phyloP scores from a whole-genome alignment of 2,329 filamentous ascomycete species.

The Colletotrichum tamarilloi region DNA sequence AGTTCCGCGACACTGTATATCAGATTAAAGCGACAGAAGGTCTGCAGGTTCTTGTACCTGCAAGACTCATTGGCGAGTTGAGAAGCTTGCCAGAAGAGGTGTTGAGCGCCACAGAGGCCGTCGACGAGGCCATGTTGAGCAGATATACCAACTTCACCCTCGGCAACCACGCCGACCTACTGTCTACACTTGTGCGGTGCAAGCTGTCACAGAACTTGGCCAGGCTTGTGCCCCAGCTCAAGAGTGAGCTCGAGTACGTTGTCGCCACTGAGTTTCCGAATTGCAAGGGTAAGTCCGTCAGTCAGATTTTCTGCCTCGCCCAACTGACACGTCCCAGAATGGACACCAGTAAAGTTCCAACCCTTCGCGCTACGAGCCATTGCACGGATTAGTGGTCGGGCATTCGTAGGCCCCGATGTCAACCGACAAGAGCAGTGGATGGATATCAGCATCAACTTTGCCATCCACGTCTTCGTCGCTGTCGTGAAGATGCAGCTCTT shows the following conservation, averaged over 20 bases:
- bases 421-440: slow-evolving; percentile 66
- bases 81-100: slow-evolving; percentile 61
- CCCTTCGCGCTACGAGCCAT: slow-evolving; percentile 63
- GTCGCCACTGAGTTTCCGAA: slow-evolving; percentile 58
- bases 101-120: slow-evolving; percentile 59
- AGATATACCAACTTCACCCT: slow-evolving; percentile 62
- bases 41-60: slow-evolving; percentile 58
- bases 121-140: slow-evolving; percentile 62
- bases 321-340: slow-evolving; percentile 52
- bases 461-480: slow-evolving; percentile 59
- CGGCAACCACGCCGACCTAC: slow-evolving; percentile 57
- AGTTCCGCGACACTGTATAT: slow-evolving; percentile 62
- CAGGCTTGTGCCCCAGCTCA: slow-evolving; percentile 57
- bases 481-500: slow-evolving; percentile 63
- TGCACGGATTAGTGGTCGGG: slow-evolving; percentile 63
- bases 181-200: slow-evolving; percentile 57
- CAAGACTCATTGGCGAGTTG: slow-evolving; percentile 56
- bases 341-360: slow-evolving; percentile 65
- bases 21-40: slow-evolving; percentile 64
- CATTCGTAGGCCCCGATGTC: slow-evolving; percentile 63
- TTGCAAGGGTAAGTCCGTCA: slow-evolving; percentile 50
- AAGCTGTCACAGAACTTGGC: slow-evolving; percentile 60
- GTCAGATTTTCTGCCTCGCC: background rate
- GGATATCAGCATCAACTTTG: slow-evolving; percentile 61
- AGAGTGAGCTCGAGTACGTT: slow-evolving; percentile 58